Evolutionary conservation across 257 asterid genomes (phyloP).

Genomic region (Lithospermum erythrorhizon): DNA sequence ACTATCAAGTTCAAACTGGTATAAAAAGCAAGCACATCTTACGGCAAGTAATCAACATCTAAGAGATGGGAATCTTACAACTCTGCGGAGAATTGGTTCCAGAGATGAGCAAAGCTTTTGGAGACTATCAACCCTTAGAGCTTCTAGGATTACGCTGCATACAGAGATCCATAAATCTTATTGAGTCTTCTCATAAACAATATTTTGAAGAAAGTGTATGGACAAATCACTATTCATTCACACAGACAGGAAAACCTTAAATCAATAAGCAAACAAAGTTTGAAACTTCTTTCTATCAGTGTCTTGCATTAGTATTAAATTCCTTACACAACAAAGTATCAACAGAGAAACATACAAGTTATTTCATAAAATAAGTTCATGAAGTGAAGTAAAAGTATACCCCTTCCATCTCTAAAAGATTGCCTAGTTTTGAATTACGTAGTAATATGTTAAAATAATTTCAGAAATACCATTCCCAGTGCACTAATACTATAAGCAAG

Average conservation of each 20-base stretch:
- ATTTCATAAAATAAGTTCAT: no score
- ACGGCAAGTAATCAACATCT: conserved; percentile 3
- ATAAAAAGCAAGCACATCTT: no score
- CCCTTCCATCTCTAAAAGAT: no score
- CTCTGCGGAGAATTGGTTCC: conserved; percentile 95
- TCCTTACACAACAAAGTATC: no score
- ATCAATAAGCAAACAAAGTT: no score
- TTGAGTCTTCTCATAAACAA: neutral
- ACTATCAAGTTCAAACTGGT: neutral
- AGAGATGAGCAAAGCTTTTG: conserved; percentile 94
- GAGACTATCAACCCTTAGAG: conserved; percentile 85
- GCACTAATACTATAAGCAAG: neutral
- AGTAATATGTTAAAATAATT: no score
- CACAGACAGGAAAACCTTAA: neutral
- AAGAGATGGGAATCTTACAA: conserved; percentile 42
- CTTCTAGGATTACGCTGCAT: conserved; percentile 95
- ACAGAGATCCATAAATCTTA: neutral
- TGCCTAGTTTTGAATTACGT: no score
- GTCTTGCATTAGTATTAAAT: no score
- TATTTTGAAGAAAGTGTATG: neutral
- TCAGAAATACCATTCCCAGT: no score
- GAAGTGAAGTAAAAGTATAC: no score
- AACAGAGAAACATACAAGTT: no score
- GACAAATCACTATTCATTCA: neutral
- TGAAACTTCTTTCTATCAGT: no score